These are phyloP conservation scores for Oxyria digyna DNA, from an alignment of 148 eudicot genomes.

Conservation along the genomic window DNA sequence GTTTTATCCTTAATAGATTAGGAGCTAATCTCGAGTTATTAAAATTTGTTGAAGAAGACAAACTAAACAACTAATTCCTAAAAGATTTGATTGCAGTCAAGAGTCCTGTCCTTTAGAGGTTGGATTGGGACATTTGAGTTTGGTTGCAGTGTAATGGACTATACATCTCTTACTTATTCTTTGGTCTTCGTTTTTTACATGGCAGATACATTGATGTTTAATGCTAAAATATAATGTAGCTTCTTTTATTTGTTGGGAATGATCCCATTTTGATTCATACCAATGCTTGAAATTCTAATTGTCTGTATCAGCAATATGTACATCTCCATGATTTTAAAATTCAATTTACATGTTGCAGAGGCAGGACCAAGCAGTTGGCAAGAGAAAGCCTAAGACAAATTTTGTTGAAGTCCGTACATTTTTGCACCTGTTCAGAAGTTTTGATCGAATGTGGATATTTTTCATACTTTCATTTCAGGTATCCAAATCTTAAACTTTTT, in stretches of 20 bases:
- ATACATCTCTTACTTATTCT: no score
- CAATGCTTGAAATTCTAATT: not conserved
- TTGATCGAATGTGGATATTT: conserved; percentile 92
- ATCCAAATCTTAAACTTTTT: conserved; percentile 3
- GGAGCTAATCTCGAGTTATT: no score
- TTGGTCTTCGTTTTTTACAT: no score
- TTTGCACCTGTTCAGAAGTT: conserved; percentile 84
- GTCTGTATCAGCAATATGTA: not conserved
- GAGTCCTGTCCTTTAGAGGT: no score
- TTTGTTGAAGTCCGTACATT: conserved; percentile 93
- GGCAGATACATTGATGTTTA: no score
- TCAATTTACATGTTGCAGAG: conserved; percentile 20
- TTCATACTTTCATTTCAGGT: conserved; percentile 87
- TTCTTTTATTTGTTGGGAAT: not conserved
- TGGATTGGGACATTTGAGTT: no score
- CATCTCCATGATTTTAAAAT: not conserved
- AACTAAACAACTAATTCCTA: no score
- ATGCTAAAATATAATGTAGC: not conserved
- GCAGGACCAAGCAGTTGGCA: conserved; percentile 39
- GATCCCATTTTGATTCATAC: not conserved
- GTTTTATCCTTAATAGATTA: no score
- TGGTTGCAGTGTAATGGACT: no score
- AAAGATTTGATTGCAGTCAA: no score
- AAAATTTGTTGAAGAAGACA: no score
- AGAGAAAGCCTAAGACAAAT: conserved; percentile 78